Evolutionary conservation across 257 asterid genomes (phyloP).

Genomic region (Solanum acaule): DNA sequence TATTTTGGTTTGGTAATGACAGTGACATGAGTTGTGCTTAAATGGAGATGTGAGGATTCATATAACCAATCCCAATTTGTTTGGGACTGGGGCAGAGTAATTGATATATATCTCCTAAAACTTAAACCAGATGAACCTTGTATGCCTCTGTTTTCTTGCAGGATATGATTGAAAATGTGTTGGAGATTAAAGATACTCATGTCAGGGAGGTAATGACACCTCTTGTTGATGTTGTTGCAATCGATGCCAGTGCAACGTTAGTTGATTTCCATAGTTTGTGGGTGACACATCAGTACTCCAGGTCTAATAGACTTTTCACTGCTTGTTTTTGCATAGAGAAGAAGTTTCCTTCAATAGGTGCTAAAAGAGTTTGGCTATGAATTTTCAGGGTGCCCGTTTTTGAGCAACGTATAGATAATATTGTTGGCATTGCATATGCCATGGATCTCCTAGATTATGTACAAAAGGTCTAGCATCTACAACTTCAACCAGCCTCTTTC

Average conservation of each 20-base stretch:
- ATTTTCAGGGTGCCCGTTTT: constrained; percentile 88
- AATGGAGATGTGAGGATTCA: background rate
- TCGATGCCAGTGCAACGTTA: constrained; percentile 82
- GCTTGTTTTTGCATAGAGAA: background rate
- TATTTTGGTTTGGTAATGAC: background rate
- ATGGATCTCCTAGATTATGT: constrained; percentile 96
- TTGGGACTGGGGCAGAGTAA: background rate
- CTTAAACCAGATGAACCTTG: background rate
- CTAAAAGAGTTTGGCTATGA: constrained; percentile 7
- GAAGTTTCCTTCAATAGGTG: background rate
- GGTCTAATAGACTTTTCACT: constrained; percentile 34
- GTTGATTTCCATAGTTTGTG: constrained; percentile 90
- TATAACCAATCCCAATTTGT: background rate
- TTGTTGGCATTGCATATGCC: constrained; percentile 97
- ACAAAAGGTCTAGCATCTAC: constrained; percentile 62
- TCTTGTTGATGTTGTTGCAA: constrained; percentile 93
- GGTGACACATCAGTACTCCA: constrained; percentile 96
- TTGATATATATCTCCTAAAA: background rate
- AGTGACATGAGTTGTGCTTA: background rate
- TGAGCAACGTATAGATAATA: constrained; percentile 93
- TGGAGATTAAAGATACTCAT: constrained; percentile 97
- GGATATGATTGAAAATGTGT: constrained; percentile 98
- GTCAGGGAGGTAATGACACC: constrained; percentile 99
- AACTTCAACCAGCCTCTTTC: background rate
- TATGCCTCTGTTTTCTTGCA: constrained; percentile 23